A percentile compares a stretch with the other conserved stretches of the same genome.
phyloP scores from a whole-genome alignment of 2,329 filamentous ascomycete species.

The Beauveria australis region DNA sequence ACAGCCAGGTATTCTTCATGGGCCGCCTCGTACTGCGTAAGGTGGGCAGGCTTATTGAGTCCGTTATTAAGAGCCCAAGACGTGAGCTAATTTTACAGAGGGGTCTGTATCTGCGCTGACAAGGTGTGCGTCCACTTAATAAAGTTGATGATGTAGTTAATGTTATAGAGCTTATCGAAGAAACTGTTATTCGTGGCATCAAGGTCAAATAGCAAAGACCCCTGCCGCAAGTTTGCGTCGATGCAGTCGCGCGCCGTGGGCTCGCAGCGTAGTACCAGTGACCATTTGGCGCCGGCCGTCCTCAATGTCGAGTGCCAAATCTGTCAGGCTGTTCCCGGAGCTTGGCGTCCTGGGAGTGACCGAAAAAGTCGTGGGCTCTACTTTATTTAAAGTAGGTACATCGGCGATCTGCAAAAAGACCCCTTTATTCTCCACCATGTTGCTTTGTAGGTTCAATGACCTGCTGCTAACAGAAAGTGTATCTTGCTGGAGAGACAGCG shows the following conservation, averaged over 20 bases:
- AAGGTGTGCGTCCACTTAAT: slow-evolving; percentile 22
- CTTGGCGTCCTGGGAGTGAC: slow-evolving; percentile 25
- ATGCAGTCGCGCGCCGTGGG: slow-evolving; percentile 17
- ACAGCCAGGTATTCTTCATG: neutral
- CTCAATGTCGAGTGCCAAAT: slow-evolving; percentile 17
- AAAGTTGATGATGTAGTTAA: slow-evolving; percentile 22
- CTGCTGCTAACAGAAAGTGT: slow-evolving; percentile 24
- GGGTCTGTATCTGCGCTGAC: slow-evolving; percentile 19
- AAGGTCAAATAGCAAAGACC: slow-evolving; percentile 25
- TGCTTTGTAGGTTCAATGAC: slow-evolving; percentile 24
- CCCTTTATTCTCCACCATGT: slow-evolving; percentile 26
- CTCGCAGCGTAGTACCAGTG: slow-evolving; percentile 20
- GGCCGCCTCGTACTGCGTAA: neutral
- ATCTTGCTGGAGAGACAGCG: slow-evolving; percentile 18
- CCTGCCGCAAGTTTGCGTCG: slow-evolving; percentile 16
- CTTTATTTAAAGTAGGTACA: slow-evolving; percentile 22
- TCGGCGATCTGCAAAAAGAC: slow-evolving; percentile 25
- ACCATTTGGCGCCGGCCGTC: slow-evolving; percentile 24
- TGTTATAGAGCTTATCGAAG: slow-evolving; percentile 23
- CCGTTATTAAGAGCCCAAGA: slow-evolving; percentile 11
- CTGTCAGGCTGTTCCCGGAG: slow-evolving; percentile 25
- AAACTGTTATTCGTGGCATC: slow-evolving; percentile 29
- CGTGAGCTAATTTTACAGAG: slow-evolving; percentile 21
- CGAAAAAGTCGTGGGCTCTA: slow-evolving; percentile 26
- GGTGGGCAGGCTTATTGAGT: neutral